These are phyloP conservation scores for Hortiboletus flavorubellus DNA, from an alignment of 768 basidiomycete genomes.

Conservation along the genomic window DNA sequence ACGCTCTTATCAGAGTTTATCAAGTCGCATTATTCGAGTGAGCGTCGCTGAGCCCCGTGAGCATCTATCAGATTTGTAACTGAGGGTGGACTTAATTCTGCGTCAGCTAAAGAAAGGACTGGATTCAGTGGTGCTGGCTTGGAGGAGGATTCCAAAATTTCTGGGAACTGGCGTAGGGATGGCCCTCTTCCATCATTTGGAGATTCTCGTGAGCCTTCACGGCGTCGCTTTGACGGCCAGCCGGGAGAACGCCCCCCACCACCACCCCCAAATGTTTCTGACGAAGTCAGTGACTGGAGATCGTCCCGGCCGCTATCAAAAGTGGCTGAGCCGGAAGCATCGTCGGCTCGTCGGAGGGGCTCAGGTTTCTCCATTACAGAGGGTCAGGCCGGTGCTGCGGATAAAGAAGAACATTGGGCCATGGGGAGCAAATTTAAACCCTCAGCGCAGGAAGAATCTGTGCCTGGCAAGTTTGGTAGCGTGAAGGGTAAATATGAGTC, in stretches of 20 bases:
- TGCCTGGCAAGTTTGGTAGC: conserved; percentile 42
- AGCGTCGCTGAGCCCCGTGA: conserved; percentile 95
- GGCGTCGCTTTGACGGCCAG: conserved; percentile 64
- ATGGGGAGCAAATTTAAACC: conserved; percentile 75
- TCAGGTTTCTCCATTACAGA: conserved; percentile 53
- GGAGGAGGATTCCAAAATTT: conserved; percentile 80
- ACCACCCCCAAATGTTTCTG: conserved; percentile 52
- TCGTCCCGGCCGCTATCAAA: conserved; percentile 45
- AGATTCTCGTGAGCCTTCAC: conserved; percentile 60
- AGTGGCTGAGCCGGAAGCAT: conserved; percentile 43
- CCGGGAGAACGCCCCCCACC: conserved; percentile 37
- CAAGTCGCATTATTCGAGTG: conserved; percentile 79
- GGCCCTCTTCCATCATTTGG: conserved; percentile 74
- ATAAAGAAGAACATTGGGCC: conserved; percentile 75
- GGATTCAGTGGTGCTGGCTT: conserved; percentile 48
- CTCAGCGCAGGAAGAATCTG: conserved; percentile 39
- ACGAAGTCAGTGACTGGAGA: conserved; percentile 69
- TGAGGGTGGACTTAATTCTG: conserved; percentile 8
- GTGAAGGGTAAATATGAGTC: conserved; percentile 52
- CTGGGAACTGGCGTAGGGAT: conserved; percentile 81
- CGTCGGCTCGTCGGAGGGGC: conserved; percentile 51
- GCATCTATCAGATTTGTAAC: conserved; percentile 32
- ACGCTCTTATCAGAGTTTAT: conserved; percentile 48
- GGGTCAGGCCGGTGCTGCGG: conserved; percentile 51
- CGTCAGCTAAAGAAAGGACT: conserved; percentile 70